phyloP scores from a whole-genome alignment of 495 filamentous ascomycete species.

The Aspergillus campestris region DNA sequence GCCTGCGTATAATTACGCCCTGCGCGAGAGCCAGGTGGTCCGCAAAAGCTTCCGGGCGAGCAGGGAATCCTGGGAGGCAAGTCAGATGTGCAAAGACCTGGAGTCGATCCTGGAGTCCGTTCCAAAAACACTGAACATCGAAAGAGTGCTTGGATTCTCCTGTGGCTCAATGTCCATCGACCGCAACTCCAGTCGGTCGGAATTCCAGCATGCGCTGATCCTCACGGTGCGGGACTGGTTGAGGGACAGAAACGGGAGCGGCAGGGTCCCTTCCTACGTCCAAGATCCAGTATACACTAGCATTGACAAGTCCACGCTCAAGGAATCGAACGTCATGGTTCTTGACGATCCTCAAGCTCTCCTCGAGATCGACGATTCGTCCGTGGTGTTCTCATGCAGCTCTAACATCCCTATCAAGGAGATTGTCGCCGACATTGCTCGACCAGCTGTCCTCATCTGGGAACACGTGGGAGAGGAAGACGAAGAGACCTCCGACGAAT shows the following conservation, averaged over 20 bases:
- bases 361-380: constrained; percentile 16
- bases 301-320: constrained; percentile 10
- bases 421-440: constrained; percentile 21
- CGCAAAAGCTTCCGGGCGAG: too few species aligned
- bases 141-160: constrained; percentile 15
- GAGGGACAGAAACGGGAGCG: not conserved
- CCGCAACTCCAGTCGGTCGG: not conserved
- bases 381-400: constrained; percentile 16
- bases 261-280: constrained; percentile 5
- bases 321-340: constrained; percentile 2
- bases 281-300: constrained; percentile 21
- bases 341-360: constrained; percentile 21
- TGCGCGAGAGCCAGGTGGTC: too few species aligned
- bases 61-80: too few species aligned
- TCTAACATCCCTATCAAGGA: constrained; percentile 19
- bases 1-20: too few species aligned
- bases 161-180: constrained; percentile 6
- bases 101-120: not conserved
- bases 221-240: not conserved
- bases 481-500: not conserved
- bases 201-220: constrained; percentile 2
- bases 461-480: not conserved
- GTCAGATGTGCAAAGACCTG: too few species aligned
- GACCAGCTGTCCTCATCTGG: constrained; percentile 24
- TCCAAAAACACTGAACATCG: constrained; percentile 1